Conservation (phyloP, 371 early-diverging fungal species). For the Choanephora cucurbitarum region DNA sequence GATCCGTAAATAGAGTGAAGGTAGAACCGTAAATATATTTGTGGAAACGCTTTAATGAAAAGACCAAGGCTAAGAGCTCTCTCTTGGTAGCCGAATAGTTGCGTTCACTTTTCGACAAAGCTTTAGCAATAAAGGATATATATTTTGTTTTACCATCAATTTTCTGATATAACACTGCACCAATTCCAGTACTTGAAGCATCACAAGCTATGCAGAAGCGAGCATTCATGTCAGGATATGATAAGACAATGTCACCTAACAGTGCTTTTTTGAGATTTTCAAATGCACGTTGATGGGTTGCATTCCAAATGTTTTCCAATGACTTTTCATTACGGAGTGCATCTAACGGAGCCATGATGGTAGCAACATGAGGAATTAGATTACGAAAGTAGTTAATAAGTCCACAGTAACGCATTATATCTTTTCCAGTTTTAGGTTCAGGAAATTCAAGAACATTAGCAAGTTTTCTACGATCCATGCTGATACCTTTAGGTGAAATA, state of each 20-base stretch:
- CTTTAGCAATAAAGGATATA: not conserved
- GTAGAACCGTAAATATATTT: conserved; percentile 21
- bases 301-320: not conserved
- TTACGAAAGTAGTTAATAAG: conserved; percentile 26
- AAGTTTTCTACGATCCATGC: conserved; percentile 10
- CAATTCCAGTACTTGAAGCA: conserved; percentile 35
- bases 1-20: no score
- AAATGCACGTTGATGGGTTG: conserved; percentile 1
- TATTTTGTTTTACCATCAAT: not conserved
- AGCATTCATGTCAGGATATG: conserved; percentile 18
- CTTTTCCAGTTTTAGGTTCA: conserved; percentile 16
- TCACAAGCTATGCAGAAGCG: conserved; percentile 37
- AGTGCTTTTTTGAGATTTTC: conserved; percentile 7
- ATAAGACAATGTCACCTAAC: not conserved
- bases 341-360: conserved; percentile 23
- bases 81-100: not conserved
- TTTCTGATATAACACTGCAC: conserved; percentile 20
- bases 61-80: conserved; percentile 5
- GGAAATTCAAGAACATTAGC: conserved; percentile 15
- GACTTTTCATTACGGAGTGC: conserved; percentile 9
- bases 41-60: conserved; percentile 18
- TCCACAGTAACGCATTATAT: conserved; percentile 19
- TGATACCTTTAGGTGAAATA: no score
- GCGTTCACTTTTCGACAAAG: conserved; percentile 6
- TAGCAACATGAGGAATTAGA: conserved; percentile 12